Percentiles rank a stretch among this genome's conserved stretches.
Conservation (phyloP, 176 grass and related monocot genomes). For the Themeda triandra region DNA sequence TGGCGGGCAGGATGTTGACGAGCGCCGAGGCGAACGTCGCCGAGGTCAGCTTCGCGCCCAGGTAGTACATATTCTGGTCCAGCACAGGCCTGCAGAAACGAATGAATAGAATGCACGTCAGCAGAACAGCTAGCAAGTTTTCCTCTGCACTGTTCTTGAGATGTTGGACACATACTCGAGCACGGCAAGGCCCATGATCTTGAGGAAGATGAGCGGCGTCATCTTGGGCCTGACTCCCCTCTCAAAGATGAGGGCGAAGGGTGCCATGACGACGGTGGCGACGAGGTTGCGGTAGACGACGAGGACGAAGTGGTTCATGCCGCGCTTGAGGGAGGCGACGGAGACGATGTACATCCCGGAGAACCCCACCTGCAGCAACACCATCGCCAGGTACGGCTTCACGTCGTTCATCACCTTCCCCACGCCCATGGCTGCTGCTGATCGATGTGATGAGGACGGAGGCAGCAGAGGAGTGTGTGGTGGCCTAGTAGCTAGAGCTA, state of each 20-base stretch:
- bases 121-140: background rate
- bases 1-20: constrained; percentile 77
- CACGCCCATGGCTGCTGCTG: constrained; percentile 30
- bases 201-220: constrained; percentile 59
- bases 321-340: constrained; percentile 58
- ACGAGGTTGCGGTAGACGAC: constrained; percentile 80
- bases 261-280: constrained; percentile 50
- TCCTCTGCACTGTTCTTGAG: background rate
- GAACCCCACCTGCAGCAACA: constrained; percentile 78
- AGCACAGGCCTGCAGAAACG: constrained; percentile 57
- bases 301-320: constrained; percentile 82
- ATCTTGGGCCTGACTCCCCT: constrained; percentile 69
- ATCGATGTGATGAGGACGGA: background rate
- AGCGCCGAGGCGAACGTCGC: constrained; percentile 69
- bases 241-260: constrained; percentile 71
- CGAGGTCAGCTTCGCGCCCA: constrained; percentile 67
- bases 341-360: constrained; percentile 86
- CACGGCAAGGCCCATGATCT: constrained; percentile 50
- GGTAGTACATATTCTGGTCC: constrained; percentile 85
- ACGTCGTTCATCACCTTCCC: constrained; percentile 47
- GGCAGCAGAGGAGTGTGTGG: too few species aligned
- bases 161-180: constrained; percentile 50
- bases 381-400: constrained; percentile 83
- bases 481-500: background rate
- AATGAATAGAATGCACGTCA: background rate